A percentile compares a stretch with the other conserved stretches of the same genome.
Evolutionary conservation across 345 rosid species (phyloP).

Genomic region (Luvunga scandens): DNA sequence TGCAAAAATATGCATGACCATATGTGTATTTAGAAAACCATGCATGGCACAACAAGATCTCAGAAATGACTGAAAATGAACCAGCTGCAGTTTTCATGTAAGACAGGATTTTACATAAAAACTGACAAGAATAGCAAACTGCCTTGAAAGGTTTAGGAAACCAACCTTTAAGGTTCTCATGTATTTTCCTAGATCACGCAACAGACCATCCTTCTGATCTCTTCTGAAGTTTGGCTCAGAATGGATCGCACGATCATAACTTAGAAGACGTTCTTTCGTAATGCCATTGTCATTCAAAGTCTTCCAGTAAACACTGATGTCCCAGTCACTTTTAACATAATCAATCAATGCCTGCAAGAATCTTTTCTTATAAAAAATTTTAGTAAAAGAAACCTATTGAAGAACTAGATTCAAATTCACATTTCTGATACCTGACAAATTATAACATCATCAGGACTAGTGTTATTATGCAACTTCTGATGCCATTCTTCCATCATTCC

Average conservation of each 20-base stretch:
- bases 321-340: constrained; percentile 68
- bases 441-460: constrained; percentile 97
- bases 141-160: constrained; percentile 20
- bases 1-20: constrained; percentile 4
- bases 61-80: constrained; percentile 1
- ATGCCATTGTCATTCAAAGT: constrained; percentile 93
- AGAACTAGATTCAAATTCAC: constrained; percentile 16
- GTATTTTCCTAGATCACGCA: constrained; percentile 91
- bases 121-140: constrained; percentile 4
- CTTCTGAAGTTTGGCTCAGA: constrained; percentile 79
- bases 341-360: constrained; percentile 84
- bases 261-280: constrained; percentile 84
- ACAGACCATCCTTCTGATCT: constrained; percentile 78
- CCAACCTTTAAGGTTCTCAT: constrained; percentile 94
- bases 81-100: background rate
- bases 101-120: background rate
- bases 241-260: constrained; percentile 96
- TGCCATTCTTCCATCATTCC: constrained; percentile 99
- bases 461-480: constrained; percentile 97
- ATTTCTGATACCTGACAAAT: constrained; percentile 81
- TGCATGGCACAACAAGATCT: constrained; percentile 1
- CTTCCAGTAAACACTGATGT: constrained; percentile 89
- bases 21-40: background rate
- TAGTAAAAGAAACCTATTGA: background rate
- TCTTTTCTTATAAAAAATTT: constrained; percentile 12